Evolutionary conservation across 129 eudicot species (phyloP).

Genomic region (Centaurea solstitialis): DNA sequence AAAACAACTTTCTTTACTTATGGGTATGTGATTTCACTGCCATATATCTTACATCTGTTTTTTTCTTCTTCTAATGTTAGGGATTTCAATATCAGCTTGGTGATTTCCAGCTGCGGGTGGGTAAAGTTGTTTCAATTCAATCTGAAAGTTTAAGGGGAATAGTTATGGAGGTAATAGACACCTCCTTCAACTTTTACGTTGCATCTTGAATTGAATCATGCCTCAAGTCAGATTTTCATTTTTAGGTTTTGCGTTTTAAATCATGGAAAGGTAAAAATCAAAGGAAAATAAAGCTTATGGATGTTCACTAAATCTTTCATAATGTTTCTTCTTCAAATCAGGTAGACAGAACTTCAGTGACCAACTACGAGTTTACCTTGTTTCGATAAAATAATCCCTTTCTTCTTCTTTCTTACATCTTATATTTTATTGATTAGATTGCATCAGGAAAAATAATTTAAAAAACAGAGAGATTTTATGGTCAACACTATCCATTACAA

Average conservation of each 20-base stretch:
- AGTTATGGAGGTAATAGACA: constrained; percentile 79
- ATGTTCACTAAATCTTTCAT: not conserved
- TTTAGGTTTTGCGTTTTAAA: not conserved
- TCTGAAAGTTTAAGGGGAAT: constrained; percentile 91
- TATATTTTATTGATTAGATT: not conserved
- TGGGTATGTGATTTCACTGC: not conserved
- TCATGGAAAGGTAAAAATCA: not conserved
- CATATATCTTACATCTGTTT: not conserved
- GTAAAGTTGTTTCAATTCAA: constrained; percentile 73
- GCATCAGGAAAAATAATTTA: not conserved
- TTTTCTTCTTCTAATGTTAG: constrained; percentile 32
- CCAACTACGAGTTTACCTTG: not conserved
- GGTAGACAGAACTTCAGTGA: not conserved
- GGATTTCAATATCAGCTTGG: constrained; percentile 92
- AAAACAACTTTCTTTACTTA: not conserved
- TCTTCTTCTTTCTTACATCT: not conserved
- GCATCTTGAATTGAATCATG: too few species aligned
- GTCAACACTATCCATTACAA: not conserved
- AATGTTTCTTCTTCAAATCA: not conserved
- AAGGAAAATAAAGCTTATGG: not conserved
- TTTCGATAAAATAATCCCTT: not conserved
- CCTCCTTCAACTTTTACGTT: not conserved
- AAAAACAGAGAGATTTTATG: not conserved
- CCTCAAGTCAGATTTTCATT: not conserved
- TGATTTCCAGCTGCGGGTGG: constrained; percentile 92